phyloP scores from a whole-genome alignment of 2,329 filamentous ascomycete species.

The Beauveria asiatica region DNA sequence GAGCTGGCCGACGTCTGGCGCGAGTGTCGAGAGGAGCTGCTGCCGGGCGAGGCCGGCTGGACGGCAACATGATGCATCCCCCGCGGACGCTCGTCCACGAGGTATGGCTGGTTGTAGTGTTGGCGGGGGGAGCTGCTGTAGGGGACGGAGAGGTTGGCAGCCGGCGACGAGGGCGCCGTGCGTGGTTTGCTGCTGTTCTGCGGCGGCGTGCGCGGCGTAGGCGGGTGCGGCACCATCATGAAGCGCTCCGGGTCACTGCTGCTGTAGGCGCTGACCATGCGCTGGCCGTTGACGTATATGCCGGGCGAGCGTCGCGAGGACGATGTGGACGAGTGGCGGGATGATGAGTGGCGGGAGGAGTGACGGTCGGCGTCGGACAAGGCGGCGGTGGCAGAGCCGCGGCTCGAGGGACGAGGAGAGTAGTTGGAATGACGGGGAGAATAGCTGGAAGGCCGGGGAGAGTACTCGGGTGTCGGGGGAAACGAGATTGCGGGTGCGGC shows the following conservation, averaged over 20 bases:
- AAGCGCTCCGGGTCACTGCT: slow-evolving; percentile 32
- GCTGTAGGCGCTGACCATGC: slow-evolving; percentile 25
- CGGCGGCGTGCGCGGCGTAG: slow-evolving; percentile 39
- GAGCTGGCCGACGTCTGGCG: slow-evolving; percentile 30
- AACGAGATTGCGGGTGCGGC: slow-evolving; percentile 21
- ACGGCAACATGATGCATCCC: slow-evolving; percentile 26
- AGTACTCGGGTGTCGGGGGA: slow-evolving; percentile 33
- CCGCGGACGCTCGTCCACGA: slow-evolving; percentile 29
- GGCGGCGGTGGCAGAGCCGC: slow-evolving; percentile 30
- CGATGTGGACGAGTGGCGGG: slow-evolving; percentile 14
- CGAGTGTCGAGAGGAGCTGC: slow-evolving; percentile 23
- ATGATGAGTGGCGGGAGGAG: neutral
- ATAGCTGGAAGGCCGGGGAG: slow-evolving; percentile 22
- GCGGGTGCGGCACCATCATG: slow-evolving; percentile 36
- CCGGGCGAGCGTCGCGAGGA: slow-evolving; percentile 24
- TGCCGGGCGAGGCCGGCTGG: slow-evolving; percentile 26
- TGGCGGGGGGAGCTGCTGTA: slow-evolving; percentile 18
- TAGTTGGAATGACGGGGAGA: slow-evolving; percentile 23
- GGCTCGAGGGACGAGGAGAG: slow-evolving; percentile 22
- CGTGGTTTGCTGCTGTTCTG: slow-evolving; percentile 30
- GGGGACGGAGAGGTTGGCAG: slow-evolving; percentile 15
- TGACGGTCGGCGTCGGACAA: neutral
- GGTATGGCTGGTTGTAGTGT: slow-evolving; percentile 24
- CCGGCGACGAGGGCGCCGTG: slow-evolving; percentile 33
- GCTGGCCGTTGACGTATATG: slow-evolving; percentile 30